phyloP scores from a whole-genome alignment of 1,139 yeast species.

The Debaryomyces nepalensis region DNA sequence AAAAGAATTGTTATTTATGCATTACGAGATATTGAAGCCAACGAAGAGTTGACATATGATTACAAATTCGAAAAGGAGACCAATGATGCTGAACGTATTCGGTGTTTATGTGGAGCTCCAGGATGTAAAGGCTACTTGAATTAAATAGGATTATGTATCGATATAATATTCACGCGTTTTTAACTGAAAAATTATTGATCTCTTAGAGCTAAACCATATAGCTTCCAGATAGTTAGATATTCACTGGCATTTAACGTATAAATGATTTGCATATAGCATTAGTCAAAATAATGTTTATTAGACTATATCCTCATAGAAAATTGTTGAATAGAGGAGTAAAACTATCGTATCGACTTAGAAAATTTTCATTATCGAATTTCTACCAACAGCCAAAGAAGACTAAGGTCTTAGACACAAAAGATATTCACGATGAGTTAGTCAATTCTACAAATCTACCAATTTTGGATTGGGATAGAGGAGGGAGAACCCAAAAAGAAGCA shows the following conservation, averaged over 20 bases:
- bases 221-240: too few species aligned
- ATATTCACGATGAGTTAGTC: background rate
- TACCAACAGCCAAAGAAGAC: conserved; percentile 2
- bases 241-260: background rate
- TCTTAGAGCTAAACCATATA: background rate
- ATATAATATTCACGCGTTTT: conserved; percentile 8
- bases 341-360: background rate
- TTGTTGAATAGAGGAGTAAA: background rate
- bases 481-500: conserved; percentile 33
- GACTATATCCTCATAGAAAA: background rate
- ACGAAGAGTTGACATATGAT: conserved; percentile 93
- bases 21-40: conserved; percentile 80
- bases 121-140: conserved; percentile 93
- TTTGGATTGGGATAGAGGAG: conserved; percentile 48
- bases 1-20: conserved; percentile 96
- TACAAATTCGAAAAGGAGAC: conserved; percentile 93
- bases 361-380: background rate
- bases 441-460: conserved; percentile 6
- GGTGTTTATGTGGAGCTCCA: conserved; percentile 93
- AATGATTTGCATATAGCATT: background rate
- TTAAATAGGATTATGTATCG: conserved; percentile 31
- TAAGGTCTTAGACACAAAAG: background rate
- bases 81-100: conserved; percentile 86
- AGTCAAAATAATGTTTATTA: conserved; percentile 1
- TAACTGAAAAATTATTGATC: conserved; percentile 4